Evolutionary conservation across 805 yeast genomes (phyloP).

Genomic region (Cyberlindnera amylophila): DNA sequence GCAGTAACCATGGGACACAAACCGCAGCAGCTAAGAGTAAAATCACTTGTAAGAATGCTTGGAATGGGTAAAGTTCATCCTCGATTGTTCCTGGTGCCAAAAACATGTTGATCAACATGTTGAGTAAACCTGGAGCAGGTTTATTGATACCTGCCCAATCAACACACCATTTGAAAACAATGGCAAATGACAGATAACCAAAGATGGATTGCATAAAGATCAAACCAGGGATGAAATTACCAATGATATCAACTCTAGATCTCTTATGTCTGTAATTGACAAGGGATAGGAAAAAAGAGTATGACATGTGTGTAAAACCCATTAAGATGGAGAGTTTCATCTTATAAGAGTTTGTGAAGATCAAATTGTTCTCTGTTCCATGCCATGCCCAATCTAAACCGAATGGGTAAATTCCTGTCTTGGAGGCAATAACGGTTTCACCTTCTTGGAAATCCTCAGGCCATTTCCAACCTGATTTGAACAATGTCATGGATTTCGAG

Average conservation of each 20-base stretch:
- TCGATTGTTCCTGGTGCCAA: slow-evolving; percentile 86
- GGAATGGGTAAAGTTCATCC: slow-evolving; percentile 78
- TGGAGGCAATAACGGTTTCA: slow-evolving; percentile 62
- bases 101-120: slow-evolving; percentile 95
- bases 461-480: slow-evolving; percentile 91
- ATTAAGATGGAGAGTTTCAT: slow-evolving; percentile 93
- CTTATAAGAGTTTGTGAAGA: slow-evolving; percentile 93
- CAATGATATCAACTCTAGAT: slow-evolving; percentile 76
- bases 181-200: slow-evolving; percentile 84
- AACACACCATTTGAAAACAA: slow-evolving; percentile 90
- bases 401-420: slow-evolving; percentile 66
- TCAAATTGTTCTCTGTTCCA: slow-evolving; percentile 89
- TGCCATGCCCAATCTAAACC: slow-evolving; percentile 98
- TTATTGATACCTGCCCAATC: slow-evolving; percentile 78
- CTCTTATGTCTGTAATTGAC: slow-evolving; percentile 72
- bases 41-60: slow-evolving; percentile 67
- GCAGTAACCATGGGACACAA: slow-evolving; percentile 91
- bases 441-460: slow-evolving; percentile 63
- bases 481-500: slow-evolving; percentile 84
- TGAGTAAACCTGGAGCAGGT: slow-evolving; percentile 89
- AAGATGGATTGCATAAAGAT: slow-evolving; percentile 95
- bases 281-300: slow-evolving; percentile 79
- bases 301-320: slow-evolving; percentile 95
- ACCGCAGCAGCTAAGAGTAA: slow-evolving; percentile 70
- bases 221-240: slow-evolving; percentile 92